Evolutionary conservation across 768 basidiomycete genomes (phyloP), one percentile per base, ranked within the genome.

Genomic region (Coprinopsis strossmayeri): DNA sequence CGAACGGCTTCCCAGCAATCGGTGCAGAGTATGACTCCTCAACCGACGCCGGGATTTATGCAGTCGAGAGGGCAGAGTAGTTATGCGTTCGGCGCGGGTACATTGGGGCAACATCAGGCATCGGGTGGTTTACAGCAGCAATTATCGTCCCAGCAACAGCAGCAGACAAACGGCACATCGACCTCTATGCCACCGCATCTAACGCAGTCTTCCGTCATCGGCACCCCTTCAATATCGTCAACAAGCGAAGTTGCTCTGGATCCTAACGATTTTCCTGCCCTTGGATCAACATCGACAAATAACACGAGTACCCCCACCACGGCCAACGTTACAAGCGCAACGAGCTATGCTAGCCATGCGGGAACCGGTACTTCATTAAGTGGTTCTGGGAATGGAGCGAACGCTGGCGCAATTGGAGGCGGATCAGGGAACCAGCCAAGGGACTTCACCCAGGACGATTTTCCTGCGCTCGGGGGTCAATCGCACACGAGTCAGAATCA

Each of bases 391-490:
- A 45, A n/a, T 20, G 28, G 43, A n/a, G 15, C 43, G 25, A 46
- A 45, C 45, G 59, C 64, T 24, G 71, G 71, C 27, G 57, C 66
- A 35, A 62, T 65, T 53, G 67, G 62, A 32, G 64, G 66, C 43
- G 61, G 64, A 47, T 59, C 64, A 41, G 62, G 67, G 34, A 65
- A 58, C 39, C 74, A 77, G 55, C 65, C 77, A 49, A 72, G 82
- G 59, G 82, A 85, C 62, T 87, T 92, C 52, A 86, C 84, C n/a
- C 80, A 84, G 34, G 89, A 91, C 56, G 91, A 93, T 69, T 92
- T 93, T 62, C 91, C 91, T 44, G 91, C 91, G 15, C 70, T 93
- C 23, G 85, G 89, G 10, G 85, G 83, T 45, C 82, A 78, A 55
- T 66, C 71, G 50, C 71, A 74, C 54, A 50, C 70, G 50, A 58